These are phyloP conservation scores for Diaporthe destruens DNA, from an alignment of 2,329 filamentous ascomycete genomes.

Conservation along the genomic window DNA sequence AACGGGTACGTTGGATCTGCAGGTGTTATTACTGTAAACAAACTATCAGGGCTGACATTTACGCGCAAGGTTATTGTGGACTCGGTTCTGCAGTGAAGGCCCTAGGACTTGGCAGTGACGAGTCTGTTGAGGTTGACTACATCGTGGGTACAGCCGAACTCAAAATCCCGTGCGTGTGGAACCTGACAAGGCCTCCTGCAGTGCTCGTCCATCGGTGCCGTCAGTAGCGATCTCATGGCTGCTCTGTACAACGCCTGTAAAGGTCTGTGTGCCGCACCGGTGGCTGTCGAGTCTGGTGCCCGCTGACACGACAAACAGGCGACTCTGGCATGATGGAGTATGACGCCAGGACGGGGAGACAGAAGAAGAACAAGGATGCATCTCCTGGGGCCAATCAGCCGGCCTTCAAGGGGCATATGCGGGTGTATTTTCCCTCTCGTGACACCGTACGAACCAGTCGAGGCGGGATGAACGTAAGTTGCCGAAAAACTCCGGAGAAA, in stretches of 20 bases:
- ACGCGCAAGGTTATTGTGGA: constrained; percentile 75
- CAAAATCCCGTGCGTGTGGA: constrained; percentile 11
- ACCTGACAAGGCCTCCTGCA: constrained; percentile 50
- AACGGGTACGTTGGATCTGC: constrained; percentile 52
- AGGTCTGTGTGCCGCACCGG: constrained; percentile 53
- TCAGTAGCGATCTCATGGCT: constrained; percentile 76
- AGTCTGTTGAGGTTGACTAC: constrained; percentile 77
- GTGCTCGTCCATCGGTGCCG: constrained; percentile 84
- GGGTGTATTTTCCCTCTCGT: constrained; percentile 84
- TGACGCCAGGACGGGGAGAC: constrained; percentile 52
- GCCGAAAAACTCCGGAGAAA: constrained; percentile 30
- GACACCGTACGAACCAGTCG: constrained; percentile 75
- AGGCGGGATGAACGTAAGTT: constrained; percentile 70
- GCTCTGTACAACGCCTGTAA: constrained; percentile 67
- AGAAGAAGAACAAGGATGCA: constrained; percentile 48
- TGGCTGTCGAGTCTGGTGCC: constrained; percentile 32
- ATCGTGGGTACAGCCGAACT: constrained; percentile 63
- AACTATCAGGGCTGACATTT: constrained; percentile 20
- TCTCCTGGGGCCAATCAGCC: constrained; percentile 44
- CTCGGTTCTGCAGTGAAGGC: constrained; percentile 75
- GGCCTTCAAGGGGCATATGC: constrained; percentile 64
- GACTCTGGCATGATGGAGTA: constrained; percentile 62
- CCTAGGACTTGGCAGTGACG: constrained; percentile 70
- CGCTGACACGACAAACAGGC: constrained; percentile 46
- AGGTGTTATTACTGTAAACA: constrained; percentile 42